Evolutionary conservation across 2,329 filamentous ascomycete genomes (phyloP), one percentile per base, ranked within the genome.

Genomic region (Rosellinia necatrix): DNA sequence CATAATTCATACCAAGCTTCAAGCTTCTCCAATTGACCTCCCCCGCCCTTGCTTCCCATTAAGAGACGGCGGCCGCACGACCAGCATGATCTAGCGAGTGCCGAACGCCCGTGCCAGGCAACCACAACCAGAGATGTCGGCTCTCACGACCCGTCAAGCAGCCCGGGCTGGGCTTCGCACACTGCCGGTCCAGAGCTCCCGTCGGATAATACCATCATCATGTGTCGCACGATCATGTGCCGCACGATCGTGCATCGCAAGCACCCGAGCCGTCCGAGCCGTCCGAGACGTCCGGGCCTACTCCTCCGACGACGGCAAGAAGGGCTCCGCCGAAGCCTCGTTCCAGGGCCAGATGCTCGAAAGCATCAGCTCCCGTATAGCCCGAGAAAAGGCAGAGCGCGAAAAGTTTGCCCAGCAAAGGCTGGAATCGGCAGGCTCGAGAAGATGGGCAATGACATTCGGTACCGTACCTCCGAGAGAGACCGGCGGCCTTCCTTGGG

Each of bases 281-380:
- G 4, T 41, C 15, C 38, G 38, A 24, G n/a, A n/a, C 34, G 15
- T 53, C 12, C 64, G 69, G 9, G 62, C 59, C 5, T 71, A 71
- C 30, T 63, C 71, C 17, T 70, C 65, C 6, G 64, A 69, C 17
- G 67, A 65, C 6, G 64, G 68, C 17, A 67, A 65, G 41, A 52
- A 52, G 40, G 30, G 29, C 6, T 65, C 66, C 70, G 10, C 46
- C 22, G 75, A 72, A 13, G 63, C 76, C 42, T 71, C 75, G 3
- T 86, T 86, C 66, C 78, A 81, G 64, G 82, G 82, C 17, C 83
- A 86, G 71, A 77, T 86, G 64, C 81, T 83, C 66, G 80, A 83
- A 62, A 84, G 81, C 60, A 82, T 84, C 46, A 76, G 76, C 47
- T 75, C 78, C 51, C 78, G 83, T 56, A 73, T 85, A 60, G 74